These are phyloP conservation scores for Hypoxylon sp. DNA, from an alignment of 2,329 filamentous ascomycete species.

Conservation along the genomic window DNA sequence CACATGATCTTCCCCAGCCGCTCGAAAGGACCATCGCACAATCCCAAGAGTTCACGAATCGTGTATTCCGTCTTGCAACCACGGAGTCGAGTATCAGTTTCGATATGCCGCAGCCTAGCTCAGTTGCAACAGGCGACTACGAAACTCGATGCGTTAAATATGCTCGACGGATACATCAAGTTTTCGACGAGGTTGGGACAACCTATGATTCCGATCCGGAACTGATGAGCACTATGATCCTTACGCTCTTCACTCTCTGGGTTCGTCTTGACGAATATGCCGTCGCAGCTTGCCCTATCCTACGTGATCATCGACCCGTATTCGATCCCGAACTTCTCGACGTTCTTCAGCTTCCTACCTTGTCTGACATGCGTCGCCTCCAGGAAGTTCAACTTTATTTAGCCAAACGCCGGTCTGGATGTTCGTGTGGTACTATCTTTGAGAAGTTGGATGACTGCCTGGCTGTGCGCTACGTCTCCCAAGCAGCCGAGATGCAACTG, in stretches of 20 bases:
- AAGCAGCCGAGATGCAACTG: constrained; percentile 47
- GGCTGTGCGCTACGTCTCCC: constrained; percentile 62
- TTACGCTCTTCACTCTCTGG: constrained; percentile 72
- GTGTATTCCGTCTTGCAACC: constrained; percentile 39
- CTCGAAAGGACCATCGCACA: constrained; percentile 48
- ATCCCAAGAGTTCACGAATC: constrained; percentile 43
- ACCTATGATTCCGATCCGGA: constrained; percentile 63
- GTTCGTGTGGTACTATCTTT: constrained; percentile 61
- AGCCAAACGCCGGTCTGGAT: constrained; percentile 51
- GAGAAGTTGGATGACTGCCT: constrained; percentile 61
- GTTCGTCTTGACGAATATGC: constrained; percentile 67
- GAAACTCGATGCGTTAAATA: constrained; percentile 47
- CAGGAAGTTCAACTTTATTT: constrained; percentile 66
- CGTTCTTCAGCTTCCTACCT: constrained; percentile 65
- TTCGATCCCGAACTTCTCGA: constrained; percentile 67
- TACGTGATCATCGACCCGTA: constrained; percentile 66
- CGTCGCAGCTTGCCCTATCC: constrained; percentile 59
- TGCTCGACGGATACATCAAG: constrained; percentile 54
- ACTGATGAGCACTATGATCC: constrained; percentile 66
- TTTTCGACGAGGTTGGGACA: constrained; percentile 54
- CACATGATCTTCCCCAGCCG: constrained; percentile 41
- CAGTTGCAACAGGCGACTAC: neutral
- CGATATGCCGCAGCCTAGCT: neutral
- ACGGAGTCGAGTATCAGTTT: constrained; percentile 30
- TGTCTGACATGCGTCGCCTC: constrained; percentile 66